phyloP scores from a whole-genome alignment of 805 yeast genomes.

The Metschnikowia vanudenii region DNA sequence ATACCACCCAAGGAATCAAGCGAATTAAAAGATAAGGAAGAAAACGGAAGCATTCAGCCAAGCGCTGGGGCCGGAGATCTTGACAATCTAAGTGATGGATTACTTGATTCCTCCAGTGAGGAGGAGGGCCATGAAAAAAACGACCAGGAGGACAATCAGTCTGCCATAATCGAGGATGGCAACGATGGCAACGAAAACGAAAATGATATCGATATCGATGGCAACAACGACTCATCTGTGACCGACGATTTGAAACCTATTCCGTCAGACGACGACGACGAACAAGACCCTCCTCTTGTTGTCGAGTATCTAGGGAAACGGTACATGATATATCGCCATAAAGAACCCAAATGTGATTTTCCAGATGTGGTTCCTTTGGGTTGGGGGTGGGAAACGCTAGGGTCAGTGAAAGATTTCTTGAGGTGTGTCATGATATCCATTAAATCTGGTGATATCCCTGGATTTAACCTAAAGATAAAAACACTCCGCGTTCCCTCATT shows the following conservation, averaged over 20 bases:
- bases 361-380: neutral
- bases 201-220: neutral
- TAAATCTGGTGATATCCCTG: neutral
- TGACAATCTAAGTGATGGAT: too few relatives aligned
- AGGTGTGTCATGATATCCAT: slow-evolving; percentile 19
- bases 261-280: neutral
- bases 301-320: slow-evolving; percentile 1
- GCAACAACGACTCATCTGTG: neutral
- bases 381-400: neutral
- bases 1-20: too few relatives aligned
- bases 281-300: neutral
- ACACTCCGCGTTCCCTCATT: slow-evolving; percentile 26
- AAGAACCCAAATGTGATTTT: slow-evolving; percentile 10
- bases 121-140: neutral
- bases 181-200: neutral
- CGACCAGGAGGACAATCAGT: neutral
- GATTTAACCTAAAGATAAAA: neutral
- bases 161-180: neutral
- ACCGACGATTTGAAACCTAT: neutral
- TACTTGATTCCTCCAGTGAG: neutral
- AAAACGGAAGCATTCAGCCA: too few relatives aligned
- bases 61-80: too few relatives aligned
- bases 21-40: too few relatives aligned
- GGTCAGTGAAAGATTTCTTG: slow-evolving; percentile 24
- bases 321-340: neutral